phyloP scores from a whole-genome alignment of 306 rosid genomes.

The Cicer arietinum region DNA sequence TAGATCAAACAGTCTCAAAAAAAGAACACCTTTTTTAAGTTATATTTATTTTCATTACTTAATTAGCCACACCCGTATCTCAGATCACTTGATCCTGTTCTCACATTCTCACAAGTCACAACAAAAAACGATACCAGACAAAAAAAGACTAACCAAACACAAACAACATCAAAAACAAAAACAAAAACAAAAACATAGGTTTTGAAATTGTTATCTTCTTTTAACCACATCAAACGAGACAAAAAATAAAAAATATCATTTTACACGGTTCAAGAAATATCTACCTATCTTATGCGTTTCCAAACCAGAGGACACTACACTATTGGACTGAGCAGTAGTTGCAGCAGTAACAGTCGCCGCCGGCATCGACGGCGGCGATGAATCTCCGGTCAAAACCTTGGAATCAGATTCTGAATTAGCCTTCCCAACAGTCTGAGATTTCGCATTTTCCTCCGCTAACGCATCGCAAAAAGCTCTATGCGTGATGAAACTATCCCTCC shows the following conservation, averaged over 20 bases:
- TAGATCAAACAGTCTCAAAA: constrained; percentile 43
- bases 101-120: constrained; percentile 42
- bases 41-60: constrained; percentile 44
- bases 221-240: constrained; percentile 55
- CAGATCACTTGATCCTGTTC: constrained; percentile 47
- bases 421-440: constrained; percentile 51
- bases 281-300: constrained; percentile 68
- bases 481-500: constrained; percentile 95
- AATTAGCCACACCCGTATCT: constrained; percentile 45
- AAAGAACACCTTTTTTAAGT: constrained; percentile 44
- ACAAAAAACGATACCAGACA: constrained; percentile 69
- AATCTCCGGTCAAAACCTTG: constrained; percentile 41
- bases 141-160: constrained; percentile 67
- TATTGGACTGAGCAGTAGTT: constrained; percentile 53
- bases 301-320: constrained; percentile 51
- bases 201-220: constrained; percentile 18
- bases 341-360: background rate
- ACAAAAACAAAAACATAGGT: background rate
- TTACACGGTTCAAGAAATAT: constrained; percentile 3
- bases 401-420: constrained; percentile 54
- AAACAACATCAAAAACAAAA: constrained; percentile 25
- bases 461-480: constrained; percentile 97
- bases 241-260: constrained; percentile 37
- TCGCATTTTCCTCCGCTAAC: constrained; percentile 76
- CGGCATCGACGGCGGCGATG: constrained; percentile 36